Base-by-base conservation (phyloP, 1,284 basidiomycete genomes). In the Neolentinus lepideus region DNA sequence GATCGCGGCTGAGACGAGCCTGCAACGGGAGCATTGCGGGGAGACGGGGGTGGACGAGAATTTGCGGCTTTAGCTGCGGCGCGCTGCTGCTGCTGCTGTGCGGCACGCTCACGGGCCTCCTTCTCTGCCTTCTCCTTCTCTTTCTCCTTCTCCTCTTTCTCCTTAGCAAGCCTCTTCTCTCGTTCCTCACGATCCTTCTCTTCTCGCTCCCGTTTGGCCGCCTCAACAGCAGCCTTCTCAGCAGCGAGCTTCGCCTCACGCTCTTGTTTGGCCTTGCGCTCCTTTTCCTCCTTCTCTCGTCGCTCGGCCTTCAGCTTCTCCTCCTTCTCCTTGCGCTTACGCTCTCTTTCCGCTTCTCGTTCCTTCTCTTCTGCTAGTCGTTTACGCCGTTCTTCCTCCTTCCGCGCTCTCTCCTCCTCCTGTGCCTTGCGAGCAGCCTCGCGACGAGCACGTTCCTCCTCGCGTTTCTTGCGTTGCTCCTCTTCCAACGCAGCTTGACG, bases 391-490 rank as follows among this genome's bases (percentile, higher is more conserved):
- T 92, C 90, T 67, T 92, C 90, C 56, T 88, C 88, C 66, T 85
- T 90, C 58, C 83, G 79, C 53, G 78, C 74, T 60, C 79, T 83
- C 70, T 94, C 92, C 66, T 93, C 92, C 58, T 92, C 90, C 55
- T 81, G 81, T 38, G 79, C 85, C 66, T 85, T 86, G 62, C 87
- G 86, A 57, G 77, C 78, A 52, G 83, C 83, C 65, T 94, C 92
- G 47, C 88, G 83, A 61, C 79, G 85, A 26, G 77, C 75, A 35
- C 82, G 78, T 57, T 88, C 84, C 68, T 90, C 88, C 61, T 90
- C 88, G 48, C 84, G 84, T 63, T 80, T 84, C 70, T 81, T 82
- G 58, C 81, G 78, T 57, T 78, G 75, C 64, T 85, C 82, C 54
- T 83, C 82, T 60, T 87, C 85, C 29, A 76, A 73, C 24, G 84